Conservation (phyloP, 192 early-diverging fungal species). For the Coemansia sp. region DNA sequence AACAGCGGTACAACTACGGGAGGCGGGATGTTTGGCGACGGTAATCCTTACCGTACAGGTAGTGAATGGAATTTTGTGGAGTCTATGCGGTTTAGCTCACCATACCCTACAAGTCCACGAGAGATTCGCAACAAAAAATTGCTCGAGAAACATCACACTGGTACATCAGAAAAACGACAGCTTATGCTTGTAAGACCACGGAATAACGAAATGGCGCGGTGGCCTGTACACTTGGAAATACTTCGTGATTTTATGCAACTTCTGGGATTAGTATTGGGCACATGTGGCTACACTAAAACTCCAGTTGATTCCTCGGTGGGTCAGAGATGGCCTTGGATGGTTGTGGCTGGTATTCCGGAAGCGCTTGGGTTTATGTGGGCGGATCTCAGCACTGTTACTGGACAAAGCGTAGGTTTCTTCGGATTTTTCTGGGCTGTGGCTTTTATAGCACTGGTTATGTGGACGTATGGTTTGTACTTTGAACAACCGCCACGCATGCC, state of each 20-base stretch:
- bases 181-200: constrained; percentile 26
- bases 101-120: constrained; percentile 29
- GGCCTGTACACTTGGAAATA: constrained; percentile 41
- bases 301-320: constrained; percentile 34
- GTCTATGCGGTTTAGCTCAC: constrained; percentile 50
- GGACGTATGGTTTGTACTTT: constrained; percentile 40
- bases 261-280: constrained; percentile 34
- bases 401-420: constrained; percentile 45
- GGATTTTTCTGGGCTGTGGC: constrained; percentile 35
- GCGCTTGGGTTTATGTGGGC: constrained; percentile 51
- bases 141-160: constrained; percentile 10
- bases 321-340: constrained; percentile 42
- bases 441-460: constrained; percentile 21
- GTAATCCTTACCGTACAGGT: constrained; percentile 44
- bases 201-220: constrained; percentile 32
- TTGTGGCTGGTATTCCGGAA: constrained; percentile 34
- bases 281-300: constrained; percentile 34
- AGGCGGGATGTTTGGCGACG: constrained; percentile 21
- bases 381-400: constrained; percentile 48
- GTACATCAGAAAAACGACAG: background rate
- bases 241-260: constrained; percentile 50
- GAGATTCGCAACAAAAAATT: constrained; percentile 24
- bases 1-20: constrained; percentile 10
- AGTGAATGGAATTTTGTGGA: constrained; percentile 51
- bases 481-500: constrained; percentile 19